Evolutionary conservation across 805 yeast genomes (phyloP).

Genomic region (Wilhelminamyces savonicus): DNA sequence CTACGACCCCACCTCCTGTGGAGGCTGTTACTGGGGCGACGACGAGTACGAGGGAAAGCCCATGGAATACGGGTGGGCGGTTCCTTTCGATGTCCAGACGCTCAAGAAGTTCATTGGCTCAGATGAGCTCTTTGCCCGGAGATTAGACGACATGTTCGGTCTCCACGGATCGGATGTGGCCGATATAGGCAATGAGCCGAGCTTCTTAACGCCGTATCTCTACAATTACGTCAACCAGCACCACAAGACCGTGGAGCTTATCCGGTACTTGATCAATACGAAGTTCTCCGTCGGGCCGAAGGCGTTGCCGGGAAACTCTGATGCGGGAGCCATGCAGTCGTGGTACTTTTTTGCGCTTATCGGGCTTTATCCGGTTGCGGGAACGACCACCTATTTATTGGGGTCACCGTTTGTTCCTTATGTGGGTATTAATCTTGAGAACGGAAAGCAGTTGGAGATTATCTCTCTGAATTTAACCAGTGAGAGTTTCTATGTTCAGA

Average conservation of each 20-base stretch:
- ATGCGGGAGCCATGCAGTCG: constrained; percentile 34
- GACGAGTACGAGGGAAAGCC: constrained; percentile 28
- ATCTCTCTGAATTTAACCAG: constrained; percentile 14
- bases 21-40: constrained; percentile 27
- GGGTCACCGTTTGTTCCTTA: constrained; percentile 22
- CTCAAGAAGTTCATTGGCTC: constrained; percentile 19
- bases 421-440: constrained; percentile 15
- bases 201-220: constrained; percentile 27
- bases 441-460: constrained; percentile 16
- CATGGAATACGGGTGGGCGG: constrained; percentile 30
- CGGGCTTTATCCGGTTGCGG: constrained; percentile 31
- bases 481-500: constrained; percentile 19
- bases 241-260: constrained; percentile 20
- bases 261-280: constrained; percentile 19
- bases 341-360: constrained; percentile 27
- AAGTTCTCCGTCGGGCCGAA: constrained; percentile 16
- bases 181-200: constrained; percentile 33
- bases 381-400: constrained; percentile 26
- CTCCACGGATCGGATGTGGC: constrained; percentile 20
- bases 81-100: constrained; percentile 25
- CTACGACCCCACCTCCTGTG: constrained; percentile 26
- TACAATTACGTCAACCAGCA: constrained; percentile 24
- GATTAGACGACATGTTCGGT: constrained; percentile 30
- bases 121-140: constrained; percentile 14
- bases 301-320: constrained; percentile 33